Base-by-base conservation (phyloP, 805 yeast genomes). In the Ogataea pilisensis region DNA sequence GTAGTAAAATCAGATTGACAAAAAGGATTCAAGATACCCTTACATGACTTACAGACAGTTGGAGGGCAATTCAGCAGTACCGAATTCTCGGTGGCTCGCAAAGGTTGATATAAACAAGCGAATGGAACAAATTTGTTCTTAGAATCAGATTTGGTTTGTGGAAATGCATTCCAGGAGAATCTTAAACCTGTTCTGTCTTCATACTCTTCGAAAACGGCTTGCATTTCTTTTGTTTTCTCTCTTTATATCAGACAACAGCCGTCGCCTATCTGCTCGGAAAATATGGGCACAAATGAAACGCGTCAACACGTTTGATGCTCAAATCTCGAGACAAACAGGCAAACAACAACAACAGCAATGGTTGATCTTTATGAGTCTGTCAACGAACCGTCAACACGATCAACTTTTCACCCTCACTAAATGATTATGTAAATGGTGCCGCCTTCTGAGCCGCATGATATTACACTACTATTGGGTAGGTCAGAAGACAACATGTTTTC, bases 101-200 rank as follows among this genome's bases (percentile, higher is more conserved):
- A 58, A 1, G 86, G 86, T 6, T 82, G 79, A 53, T 77, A 79
- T 34, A 78, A 49, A 27, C 80, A 69, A 0, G 80, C 79, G 25
- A 77, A 54, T 2, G 85, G 85, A 9, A 78, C 71, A 1, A 73
- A 68, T 37, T 74, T 68, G 38, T 81, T 58, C 25, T 69, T 66
- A 37, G 75, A 73, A 35, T 77, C 80, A 32, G 69, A 63, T 51
- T 71, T 73, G n/a, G 77, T 66, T 32, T 71, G 64, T 5, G 85
- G 85, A 12, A 80, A 60, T 8, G 68, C 64, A 56, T 81, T 83
- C 89, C 93, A 85, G 6, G 90, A 72, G 58, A 81, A 72, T 53
- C 93, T 75, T 31, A 83, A 75, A 35, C 93, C 93, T 50, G 84
- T 83, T 39, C 63, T 58, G 57, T 85, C 93, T 58, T 85, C 95